Evolutionary conservation across 768 basidiomycete genomes (phyloP), one percentile per base, ranked within the genome.

Genomic region (Trametes maxima): DNA sequence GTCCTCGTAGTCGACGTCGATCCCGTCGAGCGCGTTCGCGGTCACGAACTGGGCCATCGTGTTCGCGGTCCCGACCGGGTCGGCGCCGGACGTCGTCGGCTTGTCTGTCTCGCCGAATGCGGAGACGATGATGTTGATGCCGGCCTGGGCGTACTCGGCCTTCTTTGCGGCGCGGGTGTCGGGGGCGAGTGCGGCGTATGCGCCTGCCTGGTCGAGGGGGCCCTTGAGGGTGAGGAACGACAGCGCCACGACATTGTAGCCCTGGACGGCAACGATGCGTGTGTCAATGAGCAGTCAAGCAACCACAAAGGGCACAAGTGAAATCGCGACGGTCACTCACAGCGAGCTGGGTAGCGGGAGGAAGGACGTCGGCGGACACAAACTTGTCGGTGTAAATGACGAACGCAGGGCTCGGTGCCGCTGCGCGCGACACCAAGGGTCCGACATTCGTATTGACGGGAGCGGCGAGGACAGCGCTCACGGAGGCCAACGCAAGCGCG

Each of bases 21-120:
- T 64, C 22, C 65, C 63, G 58, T 68, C 67, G 28, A 69, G 57
- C 33, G 66, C 65, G 60, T 76, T 59, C 36, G 42, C 36, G 49
- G 69, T 68, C 37, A 78, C 76, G 65, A 67, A 77, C 39, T 62
- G 58, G 8, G 76, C 77, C 42, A 78, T 68, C n/a, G 69, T 67
- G 48, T 69, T 65, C 7, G 77, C 77, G 7, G 69, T 69, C 21
- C 47, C 51, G 16, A 66, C 67, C 3, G 76, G 72, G 63, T 78
- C 76, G 42, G 61, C 61, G 10, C 61, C 61, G n/a, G 60, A 60
- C 16, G 73, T 74, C 28, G 61, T 64, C 21, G 73, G 67, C 39
- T 74, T 74, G 16, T 77, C 76, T 3, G 69, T 63, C 45, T 54
- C 55, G 25, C 66, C 68, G 54, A 69, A 69, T 25, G 66, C 68